Base-by-base conservation (phyloP, 441 rosid genomes). In the Croton laevigatus region DNA sequence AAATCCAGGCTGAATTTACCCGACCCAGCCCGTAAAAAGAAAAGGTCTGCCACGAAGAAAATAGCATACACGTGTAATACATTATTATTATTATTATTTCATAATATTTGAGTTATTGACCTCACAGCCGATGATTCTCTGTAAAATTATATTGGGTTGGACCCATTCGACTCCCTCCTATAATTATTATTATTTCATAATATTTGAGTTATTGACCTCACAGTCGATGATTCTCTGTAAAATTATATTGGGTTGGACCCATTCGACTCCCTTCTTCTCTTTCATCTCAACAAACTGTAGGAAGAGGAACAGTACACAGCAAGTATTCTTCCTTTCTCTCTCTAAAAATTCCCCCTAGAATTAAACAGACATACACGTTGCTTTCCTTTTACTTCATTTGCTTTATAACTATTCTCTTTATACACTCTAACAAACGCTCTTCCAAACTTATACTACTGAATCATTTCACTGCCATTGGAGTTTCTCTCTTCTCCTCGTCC, bases 371-470 rank as follows among this genome's bases (percentile, higher is more conserved):
- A 23, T 17, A 52, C 27, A 69, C 79, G 81, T 79, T 78, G 76
- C 86, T 79, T 79, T 75, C 79, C 44, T 69, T 36, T 14, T 54
- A 66, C 85, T 74, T 74, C 79, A 67, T 68, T 79, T 82, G 77
- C 67, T 59, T 68, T 73, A 36, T 63, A 49, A 64, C 55, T 68
- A 71, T 57, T 68, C 71, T 59, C 73, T 36, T 65, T 11, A 51
- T 62, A 23, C 3, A 68, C 16, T 40, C n/a, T n/a, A 66, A 52
- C 60, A 34, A 16, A 34, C 48, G 59, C 37, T 2, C 19, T 5
- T 1, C 6, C 8, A 54, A 36, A 40, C 36, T 16, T 52, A 19
- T 59, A 45, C 12, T 17, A 66, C 69, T 6, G 51, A 67, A 53
- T 37, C 64, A 58, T 27, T 13, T 53, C 12, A 58, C 72, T 45